Evolutionary conservation across 2,329 filamentous ascomycete genomes (phyloP), one percentile per base, ranked within the genome.

Genomic region (Fusarium acutatum): DNA sequence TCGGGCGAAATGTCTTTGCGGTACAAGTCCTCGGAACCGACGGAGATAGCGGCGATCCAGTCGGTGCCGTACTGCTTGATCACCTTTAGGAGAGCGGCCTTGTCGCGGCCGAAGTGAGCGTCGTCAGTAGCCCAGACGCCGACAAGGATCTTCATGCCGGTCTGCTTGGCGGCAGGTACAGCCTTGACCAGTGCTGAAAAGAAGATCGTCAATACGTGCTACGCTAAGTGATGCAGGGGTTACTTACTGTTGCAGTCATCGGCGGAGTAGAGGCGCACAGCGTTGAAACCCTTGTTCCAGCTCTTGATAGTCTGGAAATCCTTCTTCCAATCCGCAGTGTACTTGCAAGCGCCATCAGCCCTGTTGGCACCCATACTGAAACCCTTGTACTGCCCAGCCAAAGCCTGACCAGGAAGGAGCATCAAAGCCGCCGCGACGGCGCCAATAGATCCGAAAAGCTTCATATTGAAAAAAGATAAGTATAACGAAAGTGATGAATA

Each of bases 291-390:
- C 71, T 77, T 77, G 41, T 68, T 71, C 72, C 73, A 77, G 40
- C 75, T 40, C 63, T 77, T 77, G 53, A 77, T 77, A 5, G 75
- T 64, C 63, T 77, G 72, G n/a, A 77, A 77, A 46, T 77, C 75
- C 24, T 53, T 68, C 71, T 77, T 75, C 75, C 75, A 77, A n/a
- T 77, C 75, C 24, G 74, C 75, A 24, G 69, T 68, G 32, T 56
- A 60, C 63, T 77, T 77, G 63, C 75, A 77, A 28, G 22, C 52
- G 18, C 75, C 75, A 46, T 77, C 63, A 15, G 75, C 64, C 24
- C 61, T 62, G 75, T 77, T 77, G 59, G 75, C 75, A 35, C 70
- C 71, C 34, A 77, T 68, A 62, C 75, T 77, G 50, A 77, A 77
- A 18, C 75, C 75, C 71, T 77, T 77, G 65, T 74, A 77, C 6